phyloP scores from a whole-genome alignment of 768 basidiomycete species.

The Hemileccinum rubropunctum region DNA sequence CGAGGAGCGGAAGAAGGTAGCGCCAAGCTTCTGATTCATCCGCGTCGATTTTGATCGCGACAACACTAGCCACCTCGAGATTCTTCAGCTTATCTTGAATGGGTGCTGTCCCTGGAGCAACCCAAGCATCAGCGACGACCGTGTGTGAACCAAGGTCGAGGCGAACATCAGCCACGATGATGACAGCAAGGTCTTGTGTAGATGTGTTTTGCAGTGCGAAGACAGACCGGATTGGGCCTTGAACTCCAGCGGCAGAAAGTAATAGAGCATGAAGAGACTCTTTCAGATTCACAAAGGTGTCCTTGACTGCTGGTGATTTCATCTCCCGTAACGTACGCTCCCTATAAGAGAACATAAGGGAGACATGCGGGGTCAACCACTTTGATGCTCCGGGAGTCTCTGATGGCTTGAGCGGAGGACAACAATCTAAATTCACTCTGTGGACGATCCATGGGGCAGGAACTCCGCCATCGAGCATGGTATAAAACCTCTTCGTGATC shows the following conservation, averaged over 20 bases:
- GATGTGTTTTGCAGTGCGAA: constrained; percentile 19
- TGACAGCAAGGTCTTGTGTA: constrained; percentile 32
- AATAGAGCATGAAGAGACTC: constrained; percentile 31
- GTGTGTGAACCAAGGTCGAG: constrained; percentile 50
- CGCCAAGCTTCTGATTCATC: constrained; percentile 42
- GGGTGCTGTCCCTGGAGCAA: constrained; percentile 35
- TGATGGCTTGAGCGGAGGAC: constrained; percentile 31
- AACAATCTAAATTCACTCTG: constrained; percentile 34
- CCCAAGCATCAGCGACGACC: constrained; percentile 48
- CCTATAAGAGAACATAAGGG: constrained; percentile 31
- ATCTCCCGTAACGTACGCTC: constrained; percentile 21
- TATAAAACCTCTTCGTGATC: constrained; percentile 29
- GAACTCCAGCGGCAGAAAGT: constrained; percentile 22
- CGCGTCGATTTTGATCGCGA: constrained; percentile 13
- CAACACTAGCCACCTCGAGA: constrained; percentile 11
- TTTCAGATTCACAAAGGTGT: constrained; percentile 34
- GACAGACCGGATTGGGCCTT: constrained; percentile 15
- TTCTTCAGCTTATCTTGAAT: constrained; percentile 1
- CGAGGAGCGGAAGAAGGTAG: constrained; percentile 46
- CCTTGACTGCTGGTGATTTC: neutral
- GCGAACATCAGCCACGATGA: constrained; percentile 47
- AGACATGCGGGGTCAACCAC: constrained; percentile 36
- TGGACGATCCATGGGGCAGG: constrained; percentile 38
- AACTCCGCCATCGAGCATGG: constrained; percentile 12
- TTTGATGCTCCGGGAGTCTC: constrained; percentile 3